A percentile compares a stretch with the other conserved stretches of the same genome.
phyloP scores from a whole-genome alignment of 73 alveolate species.

The Uronychia binucleata region DNA sequence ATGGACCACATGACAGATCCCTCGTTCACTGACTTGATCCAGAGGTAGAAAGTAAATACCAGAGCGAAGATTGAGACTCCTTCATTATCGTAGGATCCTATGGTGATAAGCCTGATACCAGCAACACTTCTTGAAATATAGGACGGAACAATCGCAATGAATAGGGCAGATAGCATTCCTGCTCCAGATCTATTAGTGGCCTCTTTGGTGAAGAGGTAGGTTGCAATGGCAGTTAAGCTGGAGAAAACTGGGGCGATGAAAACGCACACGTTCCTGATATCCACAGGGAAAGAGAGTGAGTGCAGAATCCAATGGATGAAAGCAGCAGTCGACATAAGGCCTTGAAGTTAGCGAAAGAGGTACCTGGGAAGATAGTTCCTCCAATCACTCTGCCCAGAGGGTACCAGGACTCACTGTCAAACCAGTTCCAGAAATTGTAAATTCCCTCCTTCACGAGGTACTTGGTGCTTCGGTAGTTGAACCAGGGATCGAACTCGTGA shows the following conservation, averaged over 20 bases:
- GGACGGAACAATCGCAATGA: conserved; percentile 97
- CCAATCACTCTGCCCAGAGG: conserved; percentile 99
- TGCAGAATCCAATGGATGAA: conserved; percentile 89
- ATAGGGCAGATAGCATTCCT: conserved; percentile 96
- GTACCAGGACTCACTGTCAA: conserved; percentile 98
- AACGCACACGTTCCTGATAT: conserved; percentile 98
- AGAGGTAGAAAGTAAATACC: conserved; percentile 81
- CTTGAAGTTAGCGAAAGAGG: too few relatives aligned
- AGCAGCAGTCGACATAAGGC: conserved; percentile 97
- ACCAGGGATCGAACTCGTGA: conserved; percentile 99
- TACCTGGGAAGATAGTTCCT: conserved; percentile 99
- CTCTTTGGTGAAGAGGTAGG: conserved; percentile 96
- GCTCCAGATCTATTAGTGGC: conserved; percentile 97
- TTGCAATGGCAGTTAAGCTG: conserved; percentile 94
- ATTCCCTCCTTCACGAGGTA: conserved; percentile 94
- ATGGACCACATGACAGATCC: conserved; percentile 84
- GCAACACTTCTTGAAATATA: conserved; percentile 98
- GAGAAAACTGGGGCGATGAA: conserved; percentile 98
- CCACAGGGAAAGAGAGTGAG: conserved; percentile 93
- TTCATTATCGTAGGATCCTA: conserved; percentile 95
- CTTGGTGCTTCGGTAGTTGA: conserved; percentile 96
- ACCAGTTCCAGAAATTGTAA: conserved; percentile 99
- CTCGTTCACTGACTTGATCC: conserved; percentile 85
- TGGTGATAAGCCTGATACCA: conserved; percentile 21
- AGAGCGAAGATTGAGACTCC: conserved; percentile 92